Conservation (phyloP, 164 flowering plant species). For the Vitis riparia region DNA sequence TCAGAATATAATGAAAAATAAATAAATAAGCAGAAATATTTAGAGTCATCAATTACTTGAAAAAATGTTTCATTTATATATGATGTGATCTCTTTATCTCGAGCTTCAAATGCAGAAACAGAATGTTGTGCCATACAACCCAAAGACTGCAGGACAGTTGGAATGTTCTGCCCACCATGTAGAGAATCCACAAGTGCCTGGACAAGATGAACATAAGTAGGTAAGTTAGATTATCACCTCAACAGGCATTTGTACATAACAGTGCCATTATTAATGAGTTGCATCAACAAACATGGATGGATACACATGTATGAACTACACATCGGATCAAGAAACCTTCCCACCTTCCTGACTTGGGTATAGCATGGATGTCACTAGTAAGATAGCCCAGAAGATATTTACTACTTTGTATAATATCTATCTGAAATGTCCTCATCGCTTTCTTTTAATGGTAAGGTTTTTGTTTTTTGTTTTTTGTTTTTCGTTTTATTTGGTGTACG, state of each 20-base stretch:
- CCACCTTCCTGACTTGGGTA: neutral
- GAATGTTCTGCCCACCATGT: constrained; percentile 41
- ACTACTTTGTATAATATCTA: too few relatives aligned
- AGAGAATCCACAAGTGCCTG: constrained; percentile 80
- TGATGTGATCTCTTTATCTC: constrained; percentile 42
- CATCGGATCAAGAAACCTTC: neutral
- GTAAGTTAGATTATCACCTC: neutral
- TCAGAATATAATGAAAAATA: neutral
- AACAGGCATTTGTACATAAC: neutral
- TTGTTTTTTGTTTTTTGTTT: too few relatives aligned
- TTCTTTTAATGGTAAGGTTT: too few relatives aligned
- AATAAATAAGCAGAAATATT: neutral
- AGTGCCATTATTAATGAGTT: neutral
- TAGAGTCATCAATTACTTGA: constrained; percentile 27
- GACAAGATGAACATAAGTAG: constrained; percentile 6
- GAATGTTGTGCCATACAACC: constrained; percentile 79
- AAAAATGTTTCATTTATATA: constrained; percentile 49
- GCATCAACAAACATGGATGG: neutral
- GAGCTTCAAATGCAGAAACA: constrained; percentile 45
- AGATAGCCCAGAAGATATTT: neutral
- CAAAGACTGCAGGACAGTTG: constrained; percentile 84
- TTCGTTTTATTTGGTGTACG: too few relatives aligned
- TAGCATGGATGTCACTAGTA: too few relatives aligned
- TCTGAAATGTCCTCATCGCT: too few relatives aligned
- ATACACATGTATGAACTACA: neutral